Evolutionary conservation across 441 rosid genomes (phyloP), one percentile per base, ranked within the genome.

Genomic region (Erysimum cheiri): DNA sequence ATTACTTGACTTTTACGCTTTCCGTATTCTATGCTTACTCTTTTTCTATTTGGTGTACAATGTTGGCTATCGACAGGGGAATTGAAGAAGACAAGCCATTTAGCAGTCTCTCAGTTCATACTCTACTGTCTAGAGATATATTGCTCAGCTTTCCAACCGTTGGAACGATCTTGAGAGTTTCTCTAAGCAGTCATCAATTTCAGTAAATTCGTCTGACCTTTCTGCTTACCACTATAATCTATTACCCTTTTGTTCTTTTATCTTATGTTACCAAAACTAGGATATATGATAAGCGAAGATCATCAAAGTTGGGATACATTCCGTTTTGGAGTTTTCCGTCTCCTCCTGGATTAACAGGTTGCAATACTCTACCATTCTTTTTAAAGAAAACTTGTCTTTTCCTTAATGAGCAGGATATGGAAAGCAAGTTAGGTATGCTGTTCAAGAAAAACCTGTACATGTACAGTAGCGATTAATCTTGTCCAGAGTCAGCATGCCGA

Each of bases 401-500:
- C 17, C n/a, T 41, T 58, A 46, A 11, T 24, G 48, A 69, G 29
- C 19, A 69, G 0, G 43, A 60, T 28, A 90, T 95, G 99, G 99
- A 95, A 81, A 92, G 99, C 85, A 95, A 90, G 82, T 78, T 92
- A 64, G 98, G 92, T 80, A 92, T 95, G 98, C 93, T 95, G 62
- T 95, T 90, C 82, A 95, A 92, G 94, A 95, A 90, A 78, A 92
- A 95, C 71, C 89, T 85, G 40, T 95, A 92, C 75, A 90, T n/a
- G n/a, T n/a, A n/a, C 96, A n/a, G 93, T 88, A 33, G 99, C 97
- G 12, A 95, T 95, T 74, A 92, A 92, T 84, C 97, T 95, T 73
- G 99, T 95, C 65, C 98, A 90, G 72, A 95, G 96, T 72, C 99
- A 92, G 75, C 96, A 92, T 81, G 98, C 98, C 57, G 98, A 92